A percentile compares a stretch with the other conserved stretches of the same genome.
phyloP scores from a whole-genome alignment of 1,284 basidiomycete genomes.

The Puccinia novopanici region DNA sequence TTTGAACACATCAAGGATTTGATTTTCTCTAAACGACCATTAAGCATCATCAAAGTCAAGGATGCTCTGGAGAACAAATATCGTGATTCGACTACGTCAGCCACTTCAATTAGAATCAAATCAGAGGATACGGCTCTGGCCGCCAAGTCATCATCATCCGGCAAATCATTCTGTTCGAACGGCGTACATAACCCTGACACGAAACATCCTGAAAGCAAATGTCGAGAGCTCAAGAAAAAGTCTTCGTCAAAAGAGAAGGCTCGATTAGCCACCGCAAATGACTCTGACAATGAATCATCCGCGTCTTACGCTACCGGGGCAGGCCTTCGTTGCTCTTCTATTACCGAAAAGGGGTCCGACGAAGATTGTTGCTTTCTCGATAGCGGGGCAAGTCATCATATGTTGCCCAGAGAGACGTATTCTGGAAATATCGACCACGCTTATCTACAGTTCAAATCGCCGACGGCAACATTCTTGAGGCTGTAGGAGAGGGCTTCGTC shows the following conservation, averaged over 20 bases:
- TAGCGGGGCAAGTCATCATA: background rate
- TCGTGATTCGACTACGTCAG: background rate
- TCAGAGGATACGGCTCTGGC: background rate
- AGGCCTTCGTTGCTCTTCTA: background rate
- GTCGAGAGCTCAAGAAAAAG: background rate
- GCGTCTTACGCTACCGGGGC: background rate
- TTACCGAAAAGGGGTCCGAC: background rate
- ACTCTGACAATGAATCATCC: background rate
- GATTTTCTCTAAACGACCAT: background rate
- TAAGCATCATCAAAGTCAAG: background rate
- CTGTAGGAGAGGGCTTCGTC: background rate
- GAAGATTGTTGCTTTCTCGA: background rate
- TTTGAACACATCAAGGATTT: background rate
- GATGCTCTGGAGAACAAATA: background rate
- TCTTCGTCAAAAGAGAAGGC: background rate
- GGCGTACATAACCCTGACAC: background rate
- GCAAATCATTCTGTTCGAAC: background rate
- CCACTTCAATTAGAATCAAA: background rate
- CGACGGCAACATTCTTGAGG: background rate
- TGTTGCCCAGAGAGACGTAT: background rate
- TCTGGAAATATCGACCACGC: background rate
- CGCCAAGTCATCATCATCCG: background rate
- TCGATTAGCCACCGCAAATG: background rate
- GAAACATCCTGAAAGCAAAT: background rate
- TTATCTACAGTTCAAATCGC: background rate